Conservation (phyloP, 352 stramenopile genomes). For the Pythium rishiriense region DNA sequence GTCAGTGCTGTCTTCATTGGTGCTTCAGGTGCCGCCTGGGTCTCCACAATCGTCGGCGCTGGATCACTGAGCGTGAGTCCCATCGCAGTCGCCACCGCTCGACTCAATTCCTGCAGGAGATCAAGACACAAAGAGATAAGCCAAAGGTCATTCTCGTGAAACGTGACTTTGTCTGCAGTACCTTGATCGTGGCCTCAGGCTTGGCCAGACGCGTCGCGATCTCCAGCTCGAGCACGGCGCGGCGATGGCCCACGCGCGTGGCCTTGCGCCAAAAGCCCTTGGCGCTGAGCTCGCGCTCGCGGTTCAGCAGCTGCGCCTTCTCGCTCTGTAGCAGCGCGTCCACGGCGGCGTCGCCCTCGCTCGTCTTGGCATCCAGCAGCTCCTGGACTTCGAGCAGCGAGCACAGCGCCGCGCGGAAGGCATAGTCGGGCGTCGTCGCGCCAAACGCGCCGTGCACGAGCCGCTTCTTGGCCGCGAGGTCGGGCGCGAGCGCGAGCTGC, state of each 20-base stretch:
- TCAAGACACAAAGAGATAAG: constrained; percentile 8
- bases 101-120: constrained; percentile 15
- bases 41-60: constrained; percentile 24
- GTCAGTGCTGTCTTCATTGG: neutral
- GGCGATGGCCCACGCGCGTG: constrained; percentile 37
- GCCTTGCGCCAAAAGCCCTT: constrained; percentile 29
- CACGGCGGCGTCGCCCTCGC: constrained; percentile 15
- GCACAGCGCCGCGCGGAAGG: constrained; percentile 19
- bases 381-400: constrained; percentile 41
- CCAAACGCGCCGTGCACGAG: constrained; percentile 18
- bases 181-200: constrained; percentile 10
- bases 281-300: constrained; percentile 26
- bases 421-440: constrained; percentile 12
- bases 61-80: constrained; percentile 30
- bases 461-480: constrained; percentile 21
- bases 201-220: constrained; percentile 34
- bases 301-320: constrained; percentile 1
- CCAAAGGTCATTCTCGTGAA: neutral
- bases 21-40: neutral
- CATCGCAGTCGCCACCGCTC: constrained; percentile 26
- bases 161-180: neutral
- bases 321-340: constrained; percentile 27
- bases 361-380: constrained; percentile 26
- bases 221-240: constrained; percentile 44
- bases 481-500: constrained; percentile 25